These are phyloP conservation scores for Hanseniaspora singularis DNA, from an alignment of 805 yeast species.

Conservation along the genomic window DNA sequence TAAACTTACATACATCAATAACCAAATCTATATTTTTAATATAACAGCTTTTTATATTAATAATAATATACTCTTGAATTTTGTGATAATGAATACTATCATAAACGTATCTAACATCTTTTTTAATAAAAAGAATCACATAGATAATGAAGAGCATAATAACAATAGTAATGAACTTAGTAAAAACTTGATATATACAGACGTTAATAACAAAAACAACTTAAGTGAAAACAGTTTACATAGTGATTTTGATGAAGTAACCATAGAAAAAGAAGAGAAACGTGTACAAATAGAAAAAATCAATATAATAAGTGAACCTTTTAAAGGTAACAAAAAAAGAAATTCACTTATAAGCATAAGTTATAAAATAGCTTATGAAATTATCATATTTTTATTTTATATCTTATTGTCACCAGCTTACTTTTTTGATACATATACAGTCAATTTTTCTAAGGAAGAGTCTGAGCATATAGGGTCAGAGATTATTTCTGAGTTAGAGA, in stretches of 20 bases:
- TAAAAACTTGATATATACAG: not conserved
- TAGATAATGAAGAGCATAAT: not conserved
- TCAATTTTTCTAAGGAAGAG: not conserved
- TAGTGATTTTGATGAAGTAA: too few relatives aligned
- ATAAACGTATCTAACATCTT: slow-evolving; percentile 13
- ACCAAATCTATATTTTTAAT: not conserved
- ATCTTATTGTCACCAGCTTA: slow-evolving; percentile 9
- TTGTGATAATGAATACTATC: slow-evolving; percentile 8
- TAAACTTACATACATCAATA: not conserved
- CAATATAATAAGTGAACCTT: not conserved
- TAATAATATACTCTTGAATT: not conserved
- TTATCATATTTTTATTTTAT: slow-evolving; percentile 6
- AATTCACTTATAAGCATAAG: not conserved
- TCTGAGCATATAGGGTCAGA: too few relatives aligned
- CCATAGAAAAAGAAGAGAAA: too few relatives aligned
- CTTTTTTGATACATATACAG: slow-evolving; percentile 11
- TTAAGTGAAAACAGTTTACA: too few relatives aligned
- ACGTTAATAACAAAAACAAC: too few relatives aligned
- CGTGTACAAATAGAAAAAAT: not conserved
- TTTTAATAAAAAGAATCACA: not conserved
- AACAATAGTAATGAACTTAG: not conserved
- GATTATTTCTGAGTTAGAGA: too few relatives aligned
- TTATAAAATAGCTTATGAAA: slow-evolving; percentile 2
- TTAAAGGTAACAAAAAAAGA: not conserved
- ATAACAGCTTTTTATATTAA: not conserved